Base-by-base conservation (phyloP, 192 early-diverging fungal genomes). In the Lobulomyces angularis region DNA sequence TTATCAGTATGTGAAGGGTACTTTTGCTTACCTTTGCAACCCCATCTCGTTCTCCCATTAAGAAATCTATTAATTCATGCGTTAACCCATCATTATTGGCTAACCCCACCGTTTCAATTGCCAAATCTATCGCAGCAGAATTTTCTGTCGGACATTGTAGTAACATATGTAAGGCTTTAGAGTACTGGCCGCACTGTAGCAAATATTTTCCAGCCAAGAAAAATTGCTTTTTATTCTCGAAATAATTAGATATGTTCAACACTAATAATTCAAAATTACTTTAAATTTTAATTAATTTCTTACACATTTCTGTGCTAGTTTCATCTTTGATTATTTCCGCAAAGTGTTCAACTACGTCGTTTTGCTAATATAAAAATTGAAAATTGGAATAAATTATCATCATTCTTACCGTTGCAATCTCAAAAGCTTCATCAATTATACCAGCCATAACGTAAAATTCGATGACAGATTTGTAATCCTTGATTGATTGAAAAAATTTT, bases 21-120 rank as follows among this genome's bases (percentile, higher is more conserved):
- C 20, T 12, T 20, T 3, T 6, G 24, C 61, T 11, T 59, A 62
- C 62, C 45, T 72, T 72, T 19, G 67, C 62, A 12, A 72, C 43
- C 11, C 69, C 69, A 39, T 72, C 69, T 8, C 57, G 55, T 45
- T 72, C 69, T 9, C 69, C 69, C 71, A 74, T 74, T 29, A 74
- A 42, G 37, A 48, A 74, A 45, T 69, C 71, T 32, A 74, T 73
- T 11, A 74, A 45, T 48, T 67, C 59, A 35, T 71, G 68, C 11
- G 69, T 74, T 5, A 74, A 50, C 1, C 27, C 35, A 35, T 74
- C 71, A 45, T 49, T 64, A 37, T 67, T 68, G 8, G 71, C 71
- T 23, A 62, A n/a, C 2, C 71, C 71, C 21, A 74, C 62, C 7
- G 59, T 59, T 27, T 67, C 65, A 33, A 74, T 74, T 3, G 71